These are phyloP conservation scores for Botryotinia convoluta DNA, from an alignment of 2,329 filamentous ascomycete species.

Conservation along the genomic window DNA sequence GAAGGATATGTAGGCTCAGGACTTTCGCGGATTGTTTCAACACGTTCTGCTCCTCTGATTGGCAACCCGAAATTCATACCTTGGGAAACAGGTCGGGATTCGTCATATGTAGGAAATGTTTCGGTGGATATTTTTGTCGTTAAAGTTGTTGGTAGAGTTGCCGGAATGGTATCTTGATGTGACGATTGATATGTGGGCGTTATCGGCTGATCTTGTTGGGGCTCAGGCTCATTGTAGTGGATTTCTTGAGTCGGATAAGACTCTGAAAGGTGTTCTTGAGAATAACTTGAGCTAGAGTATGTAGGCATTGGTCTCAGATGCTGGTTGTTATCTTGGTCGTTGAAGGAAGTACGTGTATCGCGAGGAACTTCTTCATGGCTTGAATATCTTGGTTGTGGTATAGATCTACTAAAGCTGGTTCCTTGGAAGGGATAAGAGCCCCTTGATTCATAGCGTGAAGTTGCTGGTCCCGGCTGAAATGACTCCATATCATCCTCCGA, in stretches of 20 bases:
- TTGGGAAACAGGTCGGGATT: not conserved
- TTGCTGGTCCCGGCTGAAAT: not conserved
- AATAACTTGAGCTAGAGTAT: not conserved
- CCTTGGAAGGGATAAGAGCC: not conserved
- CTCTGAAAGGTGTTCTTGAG: not conserved
- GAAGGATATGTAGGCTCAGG: not conserved
- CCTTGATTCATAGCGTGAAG: not conserved
- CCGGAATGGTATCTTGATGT: not conserved
- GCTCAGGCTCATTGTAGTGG: not conserved
- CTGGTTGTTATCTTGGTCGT: not conserved
- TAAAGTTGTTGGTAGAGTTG: not conserved
- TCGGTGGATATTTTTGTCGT: not conserved
- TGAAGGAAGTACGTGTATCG: not conserved
- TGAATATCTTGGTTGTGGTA: not conserved
- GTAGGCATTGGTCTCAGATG: not conserved
- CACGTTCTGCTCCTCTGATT: not conserved
- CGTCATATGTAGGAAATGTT: not conserved
- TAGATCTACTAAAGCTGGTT: not conserved
- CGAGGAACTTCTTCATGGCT: not conserved
- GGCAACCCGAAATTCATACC: not conserved
- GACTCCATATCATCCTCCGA: not conserved
- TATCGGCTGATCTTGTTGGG: not conserved
- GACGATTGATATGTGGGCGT: not conserved
- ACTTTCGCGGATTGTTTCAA: not conserved
- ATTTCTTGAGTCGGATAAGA: not conserved